Conservation (phyloP, 495 filamentous ascomycete species). For the Lasiosphaeris hirsuta region DNA sequence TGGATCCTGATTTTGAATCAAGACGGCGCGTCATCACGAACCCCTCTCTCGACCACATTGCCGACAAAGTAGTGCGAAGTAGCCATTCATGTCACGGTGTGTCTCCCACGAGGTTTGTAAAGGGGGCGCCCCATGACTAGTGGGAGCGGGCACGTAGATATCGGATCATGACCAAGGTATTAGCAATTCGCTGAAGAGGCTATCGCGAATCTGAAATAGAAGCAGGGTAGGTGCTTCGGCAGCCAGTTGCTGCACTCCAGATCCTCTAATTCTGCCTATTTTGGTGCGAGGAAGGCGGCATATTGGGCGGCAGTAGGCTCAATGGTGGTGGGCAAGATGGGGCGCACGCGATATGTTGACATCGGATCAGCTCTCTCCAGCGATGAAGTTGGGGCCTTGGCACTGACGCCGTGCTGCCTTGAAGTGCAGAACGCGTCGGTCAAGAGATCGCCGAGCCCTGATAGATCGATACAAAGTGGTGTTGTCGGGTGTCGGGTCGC, state of each 20-base stretch:
- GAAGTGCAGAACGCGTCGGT: conserved; percentile 6
- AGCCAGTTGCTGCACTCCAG: conserved; percentile 13
- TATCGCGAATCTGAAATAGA: conserved; percentile 9
- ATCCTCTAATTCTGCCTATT: conserved; percentile 28
- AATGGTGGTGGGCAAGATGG: conserved; percentile 17
- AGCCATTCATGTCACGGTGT: no score
- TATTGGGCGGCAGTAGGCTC: conserved; percentile 28
- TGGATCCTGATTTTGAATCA: no score
- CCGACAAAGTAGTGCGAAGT: no score
- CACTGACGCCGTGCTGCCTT: background rate
- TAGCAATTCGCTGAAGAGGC: conserved; percentile 9
- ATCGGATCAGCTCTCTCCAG: conserved; percentile 16
- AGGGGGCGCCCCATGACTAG: background rate
- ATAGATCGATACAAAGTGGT: background rate
- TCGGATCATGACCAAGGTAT: conserved; percentile 9
- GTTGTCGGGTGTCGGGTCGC: conserved; percentile 1
- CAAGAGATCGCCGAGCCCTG: conserved; percentile 2
- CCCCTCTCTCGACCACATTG: no score
- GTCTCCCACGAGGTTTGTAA: no score
- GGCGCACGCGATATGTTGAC: conserved; percentile 16
- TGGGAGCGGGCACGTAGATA: background rate
- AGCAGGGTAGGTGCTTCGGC: conserved; percentile 12
- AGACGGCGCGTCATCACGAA: no score
- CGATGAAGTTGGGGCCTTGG: conserved; percentile 10
- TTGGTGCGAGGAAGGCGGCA: conserved; percentile 13